Percentiles rank a stretch among this genome's conserved stretches.
Evolutionary conservation across 306 rosid species (phyloP).

Genomic region (Quercus cerris): DNA sequence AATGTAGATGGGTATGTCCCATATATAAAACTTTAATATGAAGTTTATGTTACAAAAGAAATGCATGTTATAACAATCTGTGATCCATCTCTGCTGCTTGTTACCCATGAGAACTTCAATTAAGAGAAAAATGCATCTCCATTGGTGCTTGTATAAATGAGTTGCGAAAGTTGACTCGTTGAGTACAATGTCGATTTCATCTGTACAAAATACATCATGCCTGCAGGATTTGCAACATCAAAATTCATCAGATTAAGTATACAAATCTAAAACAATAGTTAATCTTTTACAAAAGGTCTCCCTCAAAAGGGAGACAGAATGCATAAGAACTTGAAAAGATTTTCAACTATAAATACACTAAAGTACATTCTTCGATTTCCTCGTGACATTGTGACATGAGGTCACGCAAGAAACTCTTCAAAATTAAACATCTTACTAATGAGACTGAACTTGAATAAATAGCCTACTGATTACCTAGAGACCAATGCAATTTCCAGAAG

Average conservation of each 20-base stretch:
- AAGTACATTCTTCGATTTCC: background rate
- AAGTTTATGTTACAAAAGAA: conserved; percentile 9
- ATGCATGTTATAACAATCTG: conserved; percentile 6
- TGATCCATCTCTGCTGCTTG: background rate
- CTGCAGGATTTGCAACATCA: conserved; percentile 15
- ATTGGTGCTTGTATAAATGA: background rate
- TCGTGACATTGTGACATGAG: too few species aligned
- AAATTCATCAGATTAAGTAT: background rate
- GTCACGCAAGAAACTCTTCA: too few species aligned
- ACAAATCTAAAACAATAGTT: background rate
- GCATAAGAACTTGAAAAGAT: background rate
- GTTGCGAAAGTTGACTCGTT: background rate
- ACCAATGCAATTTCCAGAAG: background rate
- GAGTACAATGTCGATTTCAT: background rate
- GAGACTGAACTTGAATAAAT: too few species aligned
- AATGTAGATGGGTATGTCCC: conserved; percentile 7
- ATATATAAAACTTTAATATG: background rate
- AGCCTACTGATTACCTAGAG: too few species aligned
- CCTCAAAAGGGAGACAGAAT: background rate
- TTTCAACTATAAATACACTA: background rate
- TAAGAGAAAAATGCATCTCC: conserved; percentile 5
- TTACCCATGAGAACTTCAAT: background rate
- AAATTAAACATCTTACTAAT: too few species aligned
- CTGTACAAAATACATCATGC: conserved; percentile 16
- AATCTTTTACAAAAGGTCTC: background rate